Base-by-base conservation (phyloP, 768 basidiomycete genomes). In the Mycena haematopus region DNA sequence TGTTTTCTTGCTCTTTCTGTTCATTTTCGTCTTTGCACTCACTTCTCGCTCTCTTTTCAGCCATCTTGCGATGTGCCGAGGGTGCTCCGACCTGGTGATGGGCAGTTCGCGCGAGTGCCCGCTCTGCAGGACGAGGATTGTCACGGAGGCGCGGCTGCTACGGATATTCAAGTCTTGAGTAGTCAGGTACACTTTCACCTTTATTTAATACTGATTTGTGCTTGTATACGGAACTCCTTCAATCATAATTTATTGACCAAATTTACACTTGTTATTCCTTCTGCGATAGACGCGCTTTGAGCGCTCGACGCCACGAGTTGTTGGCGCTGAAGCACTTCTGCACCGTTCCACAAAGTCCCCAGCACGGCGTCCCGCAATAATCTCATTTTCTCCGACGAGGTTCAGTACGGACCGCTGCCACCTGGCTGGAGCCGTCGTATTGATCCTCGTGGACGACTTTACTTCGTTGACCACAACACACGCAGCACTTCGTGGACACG, bases 351-450 rank as follows among this genome's bases (percentile, higher is more conserved):
- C 36, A 49, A 67, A 84, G 38, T 68, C 82, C 8, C 71, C 84
- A 6, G 77, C 3, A 72, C 78, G 21, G 73, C 80, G 17, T 75
- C 84, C 22, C 84, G 83, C 66, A 84, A 84, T 69, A 95, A 94
- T 72, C 97, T 98, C 79, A 95, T 96, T 72, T 31, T 5, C 29
- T 93, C 97, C 19, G 91, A 90, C 63, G 92, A 94, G 47, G 97
- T 99, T 77, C 95, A 98, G 70, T 92, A 86, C 66, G 97, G 97
- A 5, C 86, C 93, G 33, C 80, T 99, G 24, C 96, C 97, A 2
- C 75, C 81, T 29, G 95, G 95, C 2, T 99, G 97, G 97, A 97
- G 99, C 76, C 86, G 97, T 62, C 92, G 97, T 49, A 93, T 96
- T 57, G 97, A 99, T 77, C 96, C 97, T 38, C 85, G 98, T 22